Percentiles rank a stretch among this genome's conserved stretches.
Conservation (phyloP, 2,329 filamentous ascomycete genomes). For the Myriosclerotinia scirpicola region DNA sequence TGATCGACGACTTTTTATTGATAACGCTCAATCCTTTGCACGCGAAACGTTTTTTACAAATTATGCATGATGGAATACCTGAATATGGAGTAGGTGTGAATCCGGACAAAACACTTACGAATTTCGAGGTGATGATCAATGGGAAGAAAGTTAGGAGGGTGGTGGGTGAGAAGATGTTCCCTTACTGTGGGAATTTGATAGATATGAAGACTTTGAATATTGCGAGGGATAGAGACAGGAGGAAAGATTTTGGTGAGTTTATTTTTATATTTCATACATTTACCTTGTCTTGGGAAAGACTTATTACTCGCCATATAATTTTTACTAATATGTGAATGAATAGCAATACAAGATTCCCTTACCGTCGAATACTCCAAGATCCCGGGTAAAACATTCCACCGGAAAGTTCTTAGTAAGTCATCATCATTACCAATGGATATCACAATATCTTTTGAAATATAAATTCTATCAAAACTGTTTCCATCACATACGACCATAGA, state of each 20-base stretch:
- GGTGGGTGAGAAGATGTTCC: constrained; percentile 57
- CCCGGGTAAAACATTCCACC: constrained; percentile 76
- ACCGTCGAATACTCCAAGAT: constrained; percentile 73
- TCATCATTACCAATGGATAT: not conserved
- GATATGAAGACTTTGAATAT: constrained; percentile 74
- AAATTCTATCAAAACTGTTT: rapidly evolving
- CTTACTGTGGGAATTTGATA: constrained; percentile 84
- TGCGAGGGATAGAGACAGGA: constrained; percentile 62
- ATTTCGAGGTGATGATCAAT: constrained; percentile 68
- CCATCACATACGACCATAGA: constrained; percentile 21
- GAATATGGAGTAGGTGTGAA: constrained; percentile 81
- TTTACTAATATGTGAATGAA: not conserved
- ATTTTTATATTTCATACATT: not conserved
- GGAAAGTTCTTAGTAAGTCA: constrained; percentile 69
- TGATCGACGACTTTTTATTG: constrained; percentile 92
- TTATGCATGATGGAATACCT: constrained; percentile 77
- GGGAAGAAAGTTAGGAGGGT: constrained; percentile 53
- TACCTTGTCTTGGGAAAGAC: no score
- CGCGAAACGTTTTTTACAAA: constrained; percentile 69
- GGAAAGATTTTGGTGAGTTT: constrained; percentile 51
- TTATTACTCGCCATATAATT: not conserved
- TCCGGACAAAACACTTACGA: constrained; percentile 75
- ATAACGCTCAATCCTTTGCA: constrained; percentile 70
- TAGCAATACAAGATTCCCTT: constrained; percentile 65
- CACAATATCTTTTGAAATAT: not conserved